A percentile compares a stretch with the other conserved stretches of the same genome.
Evolutionary conservation across 768 basidiomycete genomes (phyloP).

Genomic region (Tephrocybe rancida): DNA sequence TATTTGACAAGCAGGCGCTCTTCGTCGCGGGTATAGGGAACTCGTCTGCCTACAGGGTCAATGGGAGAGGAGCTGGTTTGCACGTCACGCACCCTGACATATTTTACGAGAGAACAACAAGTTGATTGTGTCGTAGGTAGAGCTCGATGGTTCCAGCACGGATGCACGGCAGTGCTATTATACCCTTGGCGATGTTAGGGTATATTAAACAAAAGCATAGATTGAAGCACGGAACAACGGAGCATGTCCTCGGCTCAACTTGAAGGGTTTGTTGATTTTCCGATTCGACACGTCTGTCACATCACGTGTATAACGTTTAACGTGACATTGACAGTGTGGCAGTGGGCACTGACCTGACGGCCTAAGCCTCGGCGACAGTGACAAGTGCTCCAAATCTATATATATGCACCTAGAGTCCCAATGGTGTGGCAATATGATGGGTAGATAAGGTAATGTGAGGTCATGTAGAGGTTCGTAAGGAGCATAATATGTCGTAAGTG

Average conservation of each 20-base stretch:
- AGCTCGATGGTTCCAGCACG: too few relatives aligned
- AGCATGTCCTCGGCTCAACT: too few relatives aligned
- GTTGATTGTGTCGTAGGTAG: too few relatives aligned
- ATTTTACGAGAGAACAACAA: not conserved
- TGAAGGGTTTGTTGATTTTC: not conserved
- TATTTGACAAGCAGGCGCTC: constrained; percentile 46
- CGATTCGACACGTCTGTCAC: constrained; percentile 19
- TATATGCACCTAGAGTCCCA: constrained; percentile 1
- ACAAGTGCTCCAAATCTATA: constrained; percentile 6
- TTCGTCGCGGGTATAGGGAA: constrained; percentile 38
- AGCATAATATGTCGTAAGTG: constrained; percentile 16
- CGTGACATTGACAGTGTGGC: too few relatives aligned
- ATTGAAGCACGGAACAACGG: not conserved
- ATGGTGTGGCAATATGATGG: constrained; percentile 9
- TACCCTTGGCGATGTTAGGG: not conserved
- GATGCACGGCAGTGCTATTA: not conserved
- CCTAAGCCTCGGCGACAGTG: too few relatives aligned
- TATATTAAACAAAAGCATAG: not conserved
- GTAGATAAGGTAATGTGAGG: constrained; percentile 3
- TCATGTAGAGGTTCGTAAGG: constrained; percentile 12
- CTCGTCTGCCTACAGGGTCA: constrained; percentile 18
- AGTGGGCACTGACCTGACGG: too few relatives aligned
- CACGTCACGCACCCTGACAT: constrained; percentile 13
- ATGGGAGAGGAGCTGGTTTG: not conserved
- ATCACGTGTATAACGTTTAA: constrained; percentile 11